A percentile compares a stretch with the other conserved stretches of the same genome.
Evolutionary conservation across 257 asterid genomes (phyloP).

Genomic region (Nicotiana noctiflora): DNA sequence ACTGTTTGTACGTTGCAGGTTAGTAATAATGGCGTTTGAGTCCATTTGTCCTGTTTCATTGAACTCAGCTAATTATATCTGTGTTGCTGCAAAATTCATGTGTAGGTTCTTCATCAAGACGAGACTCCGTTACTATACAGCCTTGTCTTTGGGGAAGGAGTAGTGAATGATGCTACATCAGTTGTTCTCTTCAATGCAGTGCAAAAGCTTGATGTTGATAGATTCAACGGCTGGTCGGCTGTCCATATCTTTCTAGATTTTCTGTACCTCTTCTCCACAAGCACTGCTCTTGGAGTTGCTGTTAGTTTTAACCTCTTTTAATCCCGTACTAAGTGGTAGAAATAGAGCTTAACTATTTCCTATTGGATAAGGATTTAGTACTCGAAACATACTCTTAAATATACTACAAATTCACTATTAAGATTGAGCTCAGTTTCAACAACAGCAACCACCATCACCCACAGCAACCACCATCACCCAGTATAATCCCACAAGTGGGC

Average conservation of each 20-base stretch:
- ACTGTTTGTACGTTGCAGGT: conserved; percentile 98
- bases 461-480: too few species aligned
- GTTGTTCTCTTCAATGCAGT: conserved; percentile 90
- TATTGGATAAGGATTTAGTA: not conserved
- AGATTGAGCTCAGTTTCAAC: not conserved
- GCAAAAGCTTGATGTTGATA: conserved; percentile 71
- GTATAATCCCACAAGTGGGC: too few species aligned
- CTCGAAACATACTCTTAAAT: not conserved
- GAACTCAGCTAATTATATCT: conserved; percentile 4
- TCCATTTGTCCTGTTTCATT: not conserved
- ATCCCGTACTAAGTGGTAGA: not conserved
- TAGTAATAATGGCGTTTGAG: not conserved
- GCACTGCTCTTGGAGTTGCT: conserved; percentile 75
- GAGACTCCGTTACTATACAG: conserved; percentile 91
- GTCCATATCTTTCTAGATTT: conserved; percentile 47
- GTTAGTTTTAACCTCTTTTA: not conserved
- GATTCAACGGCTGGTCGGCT: conserved; percentile 62
- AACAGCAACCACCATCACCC: too few species aligned
- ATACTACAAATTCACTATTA: not conserved
- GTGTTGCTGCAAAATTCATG: not conserved
- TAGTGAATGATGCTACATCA: conserved; percentile 94
- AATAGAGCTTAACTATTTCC: not conserved
- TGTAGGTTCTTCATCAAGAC: conserved; percentile 86
- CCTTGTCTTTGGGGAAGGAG: conserved; percentile 96
- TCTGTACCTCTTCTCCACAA: conserved; percentile 75